A percentile compares a stretch with the other conserved stretches of the same genome.
phyloP scores from a whole-genome alignment of 1,284 basidiomycete species.

The Malassezia slooffiae region DNA sequence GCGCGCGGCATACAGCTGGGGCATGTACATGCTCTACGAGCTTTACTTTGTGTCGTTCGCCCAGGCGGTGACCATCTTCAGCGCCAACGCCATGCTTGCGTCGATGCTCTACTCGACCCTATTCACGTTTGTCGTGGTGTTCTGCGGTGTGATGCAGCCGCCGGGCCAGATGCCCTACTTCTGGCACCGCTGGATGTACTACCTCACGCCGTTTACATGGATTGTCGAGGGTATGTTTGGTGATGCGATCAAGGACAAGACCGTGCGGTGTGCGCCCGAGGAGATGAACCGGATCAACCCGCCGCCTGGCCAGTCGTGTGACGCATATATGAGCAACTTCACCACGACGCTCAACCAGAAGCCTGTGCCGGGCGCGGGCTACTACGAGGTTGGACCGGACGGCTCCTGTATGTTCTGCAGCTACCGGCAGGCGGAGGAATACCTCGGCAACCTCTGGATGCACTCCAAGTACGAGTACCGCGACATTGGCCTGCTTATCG shows the following conservation, averaged over 20 bases:
- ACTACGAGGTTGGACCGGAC: slow-evolving; percentile 18
- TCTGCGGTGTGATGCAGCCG: slow-evolving; percentile 51
- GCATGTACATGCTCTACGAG: slow-evolving; percentile 25
- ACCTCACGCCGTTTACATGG: slow-evolving; percentile 60
- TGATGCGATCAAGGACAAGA: slow-evolving; percentile 39
- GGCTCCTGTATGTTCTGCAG: slow-evolving; percentile 48
- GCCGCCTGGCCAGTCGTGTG: slow-evolving; percentile 47
- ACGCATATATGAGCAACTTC: slow-evolving; percentile 47
- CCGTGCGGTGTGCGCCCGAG: slow-evolving; percentile 45
- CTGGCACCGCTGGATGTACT: slow-evolving; percentile 47
- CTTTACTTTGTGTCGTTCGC: slow-evolving; percentile 55
- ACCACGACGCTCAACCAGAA: slow-evolving; percentile 16
- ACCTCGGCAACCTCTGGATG: slow-evolving; percentile 33
- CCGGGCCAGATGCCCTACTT: slow-evolving; percentile 24
- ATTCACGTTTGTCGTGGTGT: slow-evolving; percentile 56
- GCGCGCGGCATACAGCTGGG: slow-evolving; percentile 17
- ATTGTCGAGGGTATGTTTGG: slow-evolving; percentile 48
- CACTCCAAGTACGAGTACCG: slow-evolving; percentile 16
- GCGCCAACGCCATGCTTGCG: slow-evolving; percentile 58
- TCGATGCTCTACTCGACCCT: slow-evolving; percentile 56
- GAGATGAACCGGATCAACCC: slow-evolving; percentile 48
- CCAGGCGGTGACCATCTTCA: slow-evolving; percentile 58
- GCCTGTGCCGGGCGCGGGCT: slow-evolving; percentile 13
- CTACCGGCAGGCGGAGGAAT: slow-evolving; percentile 54
- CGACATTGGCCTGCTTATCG: slow-evolving; percentile 51